Conservation (phyloP, 768 basidiomycete species). For the Aureoboletus auriporus region DNA sequence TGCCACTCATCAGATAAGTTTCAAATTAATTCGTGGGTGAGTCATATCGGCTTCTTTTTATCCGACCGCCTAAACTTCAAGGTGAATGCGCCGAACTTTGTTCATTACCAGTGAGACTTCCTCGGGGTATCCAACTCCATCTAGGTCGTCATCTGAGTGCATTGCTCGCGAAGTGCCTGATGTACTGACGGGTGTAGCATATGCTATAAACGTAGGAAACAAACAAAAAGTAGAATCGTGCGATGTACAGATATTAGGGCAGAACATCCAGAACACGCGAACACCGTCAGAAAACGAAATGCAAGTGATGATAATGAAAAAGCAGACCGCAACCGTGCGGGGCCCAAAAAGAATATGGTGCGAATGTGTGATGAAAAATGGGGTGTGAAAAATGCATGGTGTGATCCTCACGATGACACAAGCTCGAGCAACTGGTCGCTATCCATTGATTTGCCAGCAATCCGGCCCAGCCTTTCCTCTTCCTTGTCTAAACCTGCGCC, state of each 20-base stretch:
- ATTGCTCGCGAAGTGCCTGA: slow-evolving; percentile 21
- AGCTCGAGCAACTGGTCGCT: slow-evolving; percentile 56
- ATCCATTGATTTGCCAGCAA: slow-evolving; percentile 61
- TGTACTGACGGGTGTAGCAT: slow-evolving; percentile 21
- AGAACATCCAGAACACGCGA: slow-evolving; percentile 24
- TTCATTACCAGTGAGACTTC: too few relatives aligned
- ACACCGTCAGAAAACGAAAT: slow-evolving; percentile 23
- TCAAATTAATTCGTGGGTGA: too few relatives aligned
- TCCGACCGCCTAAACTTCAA: too few relatives aligned
- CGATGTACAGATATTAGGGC: slow-evolving; percentile 28
- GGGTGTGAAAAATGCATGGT: slow-evolving; percentile 10
- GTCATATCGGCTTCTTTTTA: too few relatives aligned
- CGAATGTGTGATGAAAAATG: slow-evolving; percentile 7
- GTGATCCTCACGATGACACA: slow-evolving; percentile 37
- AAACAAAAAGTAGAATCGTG: slow-evolving; percentile 18
- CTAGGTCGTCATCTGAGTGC: slow-evolving; percentile 12
- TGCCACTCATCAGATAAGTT: too few relatives aligned
- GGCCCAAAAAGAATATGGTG: slow-evolving; percentile 13
- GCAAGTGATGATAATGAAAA: slow-evolving; percentile 5
- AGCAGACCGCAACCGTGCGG: slow-evolving; percentile 10
- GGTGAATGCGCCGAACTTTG: too few relatives aligned
- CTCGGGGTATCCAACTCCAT: too few relatives aligned
- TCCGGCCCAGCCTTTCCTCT: slow-evolving; percentile 50
- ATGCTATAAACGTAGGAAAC: slow-evolving; percentile 20
- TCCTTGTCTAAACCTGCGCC: slow-evolving; percentile 58